phyloP scores from a whole-genome alignment of 768 basidiomycete genomes.

The Tricholoma sp. region DNA sequence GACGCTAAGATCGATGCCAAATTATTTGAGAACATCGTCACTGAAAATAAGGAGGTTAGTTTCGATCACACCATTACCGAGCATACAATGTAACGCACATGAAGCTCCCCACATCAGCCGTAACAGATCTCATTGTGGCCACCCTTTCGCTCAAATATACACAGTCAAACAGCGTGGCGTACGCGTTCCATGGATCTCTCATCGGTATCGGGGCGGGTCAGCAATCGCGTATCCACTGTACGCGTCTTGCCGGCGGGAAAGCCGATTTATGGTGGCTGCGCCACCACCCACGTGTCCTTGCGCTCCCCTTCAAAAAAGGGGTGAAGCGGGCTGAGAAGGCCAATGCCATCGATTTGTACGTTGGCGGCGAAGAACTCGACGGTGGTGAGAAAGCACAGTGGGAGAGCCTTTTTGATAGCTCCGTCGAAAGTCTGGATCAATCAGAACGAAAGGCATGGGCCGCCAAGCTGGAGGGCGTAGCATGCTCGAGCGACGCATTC shows the following conservation, averaged over 20 bases:
- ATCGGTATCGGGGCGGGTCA: slow-evolving; percentile 97
- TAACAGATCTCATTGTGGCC: slow-evolving; percentile 93
- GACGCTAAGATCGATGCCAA: slow-evolving; percentile 78
- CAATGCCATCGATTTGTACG: slow-evolving; percentile 96
- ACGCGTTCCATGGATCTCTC: slow-evolving; percentile 87
- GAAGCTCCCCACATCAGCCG: slow-evolving; percentile 69
- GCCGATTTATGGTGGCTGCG: slow-evolving; percentile 99
- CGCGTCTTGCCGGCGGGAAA: slow-evolving; percentile 93
- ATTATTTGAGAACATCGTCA: slow-evolving; percentile 86
- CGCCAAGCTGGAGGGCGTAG: slow-evolving; percentile 71
- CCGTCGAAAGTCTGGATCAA: slow-evolving; percentile 59
- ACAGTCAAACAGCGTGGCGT: slow-evolving; percentile 98
- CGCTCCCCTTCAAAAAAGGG: slow-evolving; percentile 94
- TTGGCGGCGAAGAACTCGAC: slow-evolving; percentile 83
- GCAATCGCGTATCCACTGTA: slow-evolving; percentile 99
- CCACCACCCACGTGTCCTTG: slow-evolving; percentile 90
- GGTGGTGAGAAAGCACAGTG: slow-evolving; percentile 88
- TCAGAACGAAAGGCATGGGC: slow-evolving; percentile 77
- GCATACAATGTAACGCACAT: slow-evolving; percentile 6
- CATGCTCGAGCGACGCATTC: slow-evolving; percentile 96
- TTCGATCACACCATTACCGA: neutral
- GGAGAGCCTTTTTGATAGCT: slow-evolving; percentile 79
- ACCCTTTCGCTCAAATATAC: slow-evolving; percentile 98
- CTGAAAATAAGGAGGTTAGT: slow-evolving; percentile 78
- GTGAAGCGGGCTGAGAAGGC: slow-evolving; percentile 98